Conservation (phyloP, 192 early-diverging fungal genomes). For the Dimargaris cristalligena region DNA sequence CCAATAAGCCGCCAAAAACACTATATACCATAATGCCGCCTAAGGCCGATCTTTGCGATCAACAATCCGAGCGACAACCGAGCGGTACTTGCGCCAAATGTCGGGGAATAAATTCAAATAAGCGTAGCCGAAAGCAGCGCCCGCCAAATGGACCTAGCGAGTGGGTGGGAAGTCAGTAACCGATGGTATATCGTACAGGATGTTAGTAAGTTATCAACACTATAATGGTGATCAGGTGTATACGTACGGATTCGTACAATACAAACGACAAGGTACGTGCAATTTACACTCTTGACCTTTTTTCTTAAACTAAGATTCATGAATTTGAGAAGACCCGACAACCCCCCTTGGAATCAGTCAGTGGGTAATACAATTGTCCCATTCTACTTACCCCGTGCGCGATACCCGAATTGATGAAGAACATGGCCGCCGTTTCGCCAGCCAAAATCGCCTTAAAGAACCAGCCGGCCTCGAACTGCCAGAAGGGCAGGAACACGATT, state of each 20-base stretch:
- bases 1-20: too few relatives aligned
- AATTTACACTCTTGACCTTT: too few relatives aligned
- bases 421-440: not conserved
- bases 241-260: not conserved
- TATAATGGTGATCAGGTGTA: too few relatives aligned
- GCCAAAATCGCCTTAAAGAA: not conserved
- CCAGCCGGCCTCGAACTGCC: not conserved
- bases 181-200: too few relatives aligned
- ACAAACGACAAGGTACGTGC: not conserved
- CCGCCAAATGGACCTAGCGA: not conserved
- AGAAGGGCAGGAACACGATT: slow-evolving; percentile 42
- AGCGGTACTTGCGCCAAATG: not conserved
- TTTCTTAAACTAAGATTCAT: not conserved
- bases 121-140: not conserved
- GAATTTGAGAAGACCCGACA: not conserved
- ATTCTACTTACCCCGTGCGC: not conserved
- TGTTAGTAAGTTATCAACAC: too few relatives aligned
- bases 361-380: not conserved
- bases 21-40: too few relatives aligned
- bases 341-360: not conserved
- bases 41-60: too few relatives aligned
- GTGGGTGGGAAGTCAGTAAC: too few relatives aligned
- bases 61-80: too few relatives aligned
- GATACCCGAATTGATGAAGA: not conserved
- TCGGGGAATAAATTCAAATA: not conserved